phyloP scores from a whole-genome alignment of 169 alveolate genomes.

The Ichthyophthirius multifiliis region DNA sequence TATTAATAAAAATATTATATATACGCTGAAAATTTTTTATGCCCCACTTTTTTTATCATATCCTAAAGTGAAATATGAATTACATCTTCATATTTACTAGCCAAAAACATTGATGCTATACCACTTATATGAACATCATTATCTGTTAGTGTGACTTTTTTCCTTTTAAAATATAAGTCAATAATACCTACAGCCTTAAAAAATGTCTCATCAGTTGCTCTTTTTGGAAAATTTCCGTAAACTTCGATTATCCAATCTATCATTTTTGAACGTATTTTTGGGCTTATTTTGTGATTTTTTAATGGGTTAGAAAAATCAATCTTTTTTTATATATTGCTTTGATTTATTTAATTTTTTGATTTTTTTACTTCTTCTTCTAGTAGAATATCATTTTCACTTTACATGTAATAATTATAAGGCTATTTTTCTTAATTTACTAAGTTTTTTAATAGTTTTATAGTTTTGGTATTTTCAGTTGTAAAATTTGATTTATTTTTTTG shows the following conservation, averaged over 20 bases:
- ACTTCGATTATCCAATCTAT: constrained; percentile 86
- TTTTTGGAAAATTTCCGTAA: constrained; percentile 42
- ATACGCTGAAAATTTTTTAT: constrained; percentile 33
- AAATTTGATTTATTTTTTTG: no score
- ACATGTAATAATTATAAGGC: no score
- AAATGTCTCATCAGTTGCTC: constrained; percentile 62
- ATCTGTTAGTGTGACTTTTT: constrained; percentile 25
- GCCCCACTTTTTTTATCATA: constrained; percentile 37
- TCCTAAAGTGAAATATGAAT: constrained; percentile 48
- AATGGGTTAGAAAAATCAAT: constrained; percentile 21
- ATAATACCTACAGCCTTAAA: constrained; percentile 62
- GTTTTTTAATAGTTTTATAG: no score
- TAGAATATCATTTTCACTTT: no score
- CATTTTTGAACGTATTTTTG: constrained; percentile 76
- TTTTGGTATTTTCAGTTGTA: no score
- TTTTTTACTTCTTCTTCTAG: no score
- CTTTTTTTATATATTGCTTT: neutral
- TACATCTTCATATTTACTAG: constrained; percentile 61
- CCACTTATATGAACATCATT: constrained; percentile 62
- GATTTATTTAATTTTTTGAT: neutral
- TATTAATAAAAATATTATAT: neutral
- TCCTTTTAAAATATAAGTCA: constrained; percentile 56
- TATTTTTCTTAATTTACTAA: no score
- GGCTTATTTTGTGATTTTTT: constrained; percentile 50
- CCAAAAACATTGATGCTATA: constrained; percentile 58